A percentile compares a stretch with the other conserved stretches of the same genome.
phyloP scores from a whole-genome alignment of 208 protist species.

The Entamoeba histolytica region DNA sequence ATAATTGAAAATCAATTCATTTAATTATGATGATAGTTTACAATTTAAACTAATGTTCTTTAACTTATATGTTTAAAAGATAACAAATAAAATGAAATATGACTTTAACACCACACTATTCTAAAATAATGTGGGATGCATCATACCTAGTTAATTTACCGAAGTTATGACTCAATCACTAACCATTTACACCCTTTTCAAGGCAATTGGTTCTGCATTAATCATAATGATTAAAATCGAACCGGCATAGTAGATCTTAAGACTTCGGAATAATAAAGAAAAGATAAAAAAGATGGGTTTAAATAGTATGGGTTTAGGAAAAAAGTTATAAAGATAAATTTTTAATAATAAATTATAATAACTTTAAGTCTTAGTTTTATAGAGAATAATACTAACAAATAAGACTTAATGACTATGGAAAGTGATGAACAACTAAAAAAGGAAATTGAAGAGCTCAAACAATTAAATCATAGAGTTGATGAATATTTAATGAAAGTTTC shows the following conservation, averaged over 20 bases:
- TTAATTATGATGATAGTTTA: background rate
- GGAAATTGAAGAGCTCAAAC: background rate
- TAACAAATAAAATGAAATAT: background rate
- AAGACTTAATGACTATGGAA: background rate
- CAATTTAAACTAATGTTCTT: background rate
- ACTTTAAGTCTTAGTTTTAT: background rate
- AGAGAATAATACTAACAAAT: background rate
- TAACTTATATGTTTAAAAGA: background rate
- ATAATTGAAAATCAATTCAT: background rate
- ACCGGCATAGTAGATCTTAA: background rate
- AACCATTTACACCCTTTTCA: background rate
- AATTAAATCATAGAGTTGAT: background rate
- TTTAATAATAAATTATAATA: background rate
- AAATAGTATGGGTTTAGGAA: background rate
- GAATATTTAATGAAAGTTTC: background rate
- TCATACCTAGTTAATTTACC: background rate
- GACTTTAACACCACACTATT: background rate
- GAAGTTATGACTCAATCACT: background rate
- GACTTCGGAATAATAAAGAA: too few relatives aligned
- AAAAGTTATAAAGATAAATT: background rate
- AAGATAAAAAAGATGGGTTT: too few relatives aligned
- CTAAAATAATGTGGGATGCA: background rate
- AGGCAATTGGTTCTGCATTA: background rate
- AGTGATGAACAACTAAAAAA: background rate
- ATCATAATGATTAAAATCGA: background rate